These are phyloP conservation scores for Cryphonectria carpinicola DNA, from an alignment of 2,329 filamentous ascomycete species.

Conservation along the genomic window DNA sequence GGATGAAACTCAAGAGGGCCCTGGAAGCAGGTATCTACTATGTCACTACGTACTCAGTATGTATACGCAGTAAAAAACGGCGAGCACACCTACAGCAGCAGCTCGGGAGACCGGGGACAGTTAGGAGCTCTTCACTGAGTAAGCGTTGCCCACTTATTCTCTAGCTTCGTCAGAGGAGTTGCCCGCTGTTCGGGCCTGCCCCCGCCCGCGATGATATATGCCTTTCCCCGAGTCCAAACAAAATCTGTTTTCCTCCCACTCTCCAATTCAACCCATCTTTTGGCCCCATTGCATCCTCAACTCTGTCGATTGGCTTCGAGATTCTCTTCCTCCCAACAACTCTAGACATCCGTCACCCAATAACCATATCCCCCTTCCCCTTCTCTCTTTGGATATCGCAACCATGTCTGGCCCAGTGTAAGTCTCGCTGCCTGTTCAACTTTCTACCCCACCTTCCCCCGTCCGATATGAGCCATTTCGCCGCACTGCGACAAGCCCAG, in stretches of 20 bases:
- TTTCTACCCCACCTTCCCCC: constrained; percentile 38
- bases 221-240: constrained; percentile 26
- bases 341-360: constrained; percentile 20
- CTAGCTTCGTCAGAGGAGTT: constrained; percentile 25
- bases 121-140: constrained; percentile 10
- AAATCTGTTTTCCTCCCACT: constrained; percentile 27
- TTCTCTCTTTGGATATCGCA: constrained; percentile 36
- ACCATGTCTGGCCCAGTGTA: constrained; percentile 71
- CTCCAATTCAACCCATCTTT: constrained; percentile 21
- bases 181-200: constrained; percentile 22
- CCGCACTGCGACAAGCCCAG: constrained; percentile 30
- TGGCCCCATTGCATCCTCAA: constrained; percentile 14
- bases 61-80: not conserved
- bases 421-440: constrained; percentile 44
- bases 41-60: not conserved
- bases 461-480: constrained; percentile 35
- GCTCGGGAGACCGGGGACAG: constrained; percentile 16
- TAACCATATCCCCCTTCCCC: constrained; percentile 20
- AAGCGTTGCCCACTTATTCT: constrained; percentile 7
- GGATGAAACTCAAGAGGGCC: not conserved
- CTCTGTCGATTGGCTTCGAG: constrained; percentile 25
- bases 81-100: not conserved
- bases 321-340: constrained; percentile 11
- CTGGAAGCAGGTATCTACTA: not conserved
- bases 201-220: constrained; percentile 21